Evolutionary conservation across 129 eudicot species (phyloP).

Genomic region (Escallonia herrerae): DNA sequence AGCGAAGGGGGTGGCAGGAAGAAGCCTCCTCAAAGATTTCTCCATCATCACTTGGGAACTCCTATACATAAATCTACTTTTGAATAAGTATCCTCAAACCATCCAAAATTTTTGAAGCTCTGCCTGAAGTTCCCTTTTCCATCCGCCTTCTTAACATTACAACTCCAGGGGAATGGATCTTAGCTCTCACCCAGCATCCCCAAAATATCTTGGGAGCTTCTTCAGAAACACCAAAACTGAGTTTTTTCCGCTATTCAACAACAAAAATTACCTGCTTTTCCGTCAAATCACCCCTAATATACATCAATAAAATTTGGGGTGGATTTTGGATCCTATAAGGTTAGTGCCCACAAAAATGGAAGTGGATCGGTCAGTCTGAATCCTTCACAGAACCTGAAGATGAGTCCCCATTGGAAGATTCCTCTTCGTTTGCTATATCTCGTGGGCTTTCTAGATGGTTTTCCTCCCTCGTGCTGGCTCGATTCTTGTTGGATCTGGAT

Average conservation of each 20-base stretch:
- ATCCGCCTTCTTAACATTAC: not conserved
- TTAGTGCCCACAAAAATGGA: constrained; percentile 40
- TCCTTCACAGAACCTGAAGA: constrained; percentile 62
- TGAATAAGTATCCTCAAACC: constrained; percentile 14
- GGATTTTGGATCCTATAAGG: constrained; percentile 36
- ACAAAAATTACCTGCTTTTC: constrained; percentile 8
- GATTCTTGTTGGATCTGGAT: constrained; percentile 47
- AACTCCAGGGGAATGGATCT: not conserved
- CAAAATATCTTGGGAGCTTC: not conserved
- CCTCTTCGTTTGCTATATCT: constrained; percentile 46
- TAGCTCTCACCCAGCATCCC: constrained; percentile 12
- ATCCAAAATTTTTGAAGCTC: constrained; percentile 51
- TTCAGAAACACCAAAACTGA: constrained; percentile 22
- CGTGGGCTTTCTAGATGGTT: constrained; percentile 28
- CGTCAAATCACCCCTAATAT: constrained; percentile 38
- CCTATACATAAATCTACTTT: constrained; percentile 9
- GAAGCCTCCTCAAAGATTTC: constrained; percentile 10
- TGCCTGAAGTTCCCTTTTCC: constrained; percentile 19
- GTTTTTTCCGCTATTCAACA: not conserved
- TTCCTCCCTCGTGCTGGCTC: constrained; percentile 47
- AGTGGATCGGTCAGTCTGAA: constrained; percentile 56
- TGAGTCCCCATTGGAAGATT: constrained; percentile 49
- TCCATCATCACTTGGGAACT: constrained; percentile 2
- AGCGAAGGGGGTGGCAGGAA: not conserved
- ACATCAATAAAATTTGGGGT: constrained; percentile 41